These are phyloP conservation scores for Ogataea neopini DNA, from an alignment of 805 yeast species.

Conservation along the genomic window DNA sequence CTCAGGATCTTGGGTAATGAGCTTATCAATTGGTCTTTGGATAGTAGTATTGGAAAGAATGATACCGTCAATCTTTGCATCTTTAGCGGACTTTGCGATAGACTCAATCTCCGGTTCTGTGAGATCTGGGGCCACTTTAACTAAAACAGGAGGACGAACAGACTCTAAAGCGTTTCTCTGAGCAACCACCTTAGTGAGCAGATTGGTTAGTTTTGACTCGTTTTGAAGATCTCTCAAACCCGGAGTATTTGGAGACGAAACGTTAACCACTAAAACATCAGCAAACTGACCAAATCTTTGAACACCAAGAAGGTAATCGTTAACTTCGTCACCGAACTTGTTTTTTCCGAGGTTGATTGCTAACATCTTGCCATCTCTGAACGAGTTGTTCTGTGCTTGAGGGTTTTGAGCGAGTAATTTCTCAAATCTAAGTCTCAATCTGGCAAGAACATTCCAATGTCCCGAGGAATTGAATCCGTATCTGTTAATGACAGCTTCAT, in stretches of 20 bases:
- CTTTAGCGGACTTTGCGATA: constrained; percentile 78
- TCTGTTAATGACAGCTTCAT: constrained; percentile 89
- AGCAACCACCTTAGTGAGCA: constrained; percentile 65
- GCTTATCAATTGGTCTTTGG: constrained; percentile 62
- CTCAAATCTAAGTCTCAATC: constrained; percentile 64
- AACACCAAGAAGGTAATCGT: constrained; percentile 86
- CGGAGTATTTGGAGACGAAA: constrained; percentile 95
- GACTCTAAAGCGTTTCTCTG: constrained; percentile 58
- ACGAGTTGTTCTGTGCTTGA: constrained; percentile 38
- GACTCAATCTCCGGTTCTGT: constrained; percentile 76
- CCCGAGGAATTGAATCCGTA: constrained; percentile 95
- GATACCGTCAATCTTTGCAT: constrained; percentile 83
- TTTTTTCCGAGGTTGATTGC: constrained; percentile 91
- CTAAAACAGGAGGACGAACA: constrained; percentile 74
- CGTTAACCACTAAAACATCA: constrained; percentile 87
- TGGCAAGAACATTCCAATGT: constrained; percentile 68
- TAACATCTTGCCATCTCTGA: constrained; percentile 63
- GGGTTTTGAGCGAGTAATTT: constrained; percentile 35
- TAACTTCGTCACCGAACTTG: constrained; percentile 85
- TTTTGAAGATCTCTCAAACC: constrained; percentile 86
- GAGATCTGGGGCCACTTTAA: constrained; percentile 93
- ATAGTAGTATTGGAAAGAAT: constrained; percentile 91
- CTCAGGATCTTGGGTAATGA: constrained; percentile 49
- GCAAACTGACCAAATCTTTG: constrained; percentile 78
- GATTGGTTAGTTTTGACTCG: constrained; percentile 66